Conservation (phyloP, 2,329 filamentous ascomycete genomes). For the Botrytis medusae region DNA sequence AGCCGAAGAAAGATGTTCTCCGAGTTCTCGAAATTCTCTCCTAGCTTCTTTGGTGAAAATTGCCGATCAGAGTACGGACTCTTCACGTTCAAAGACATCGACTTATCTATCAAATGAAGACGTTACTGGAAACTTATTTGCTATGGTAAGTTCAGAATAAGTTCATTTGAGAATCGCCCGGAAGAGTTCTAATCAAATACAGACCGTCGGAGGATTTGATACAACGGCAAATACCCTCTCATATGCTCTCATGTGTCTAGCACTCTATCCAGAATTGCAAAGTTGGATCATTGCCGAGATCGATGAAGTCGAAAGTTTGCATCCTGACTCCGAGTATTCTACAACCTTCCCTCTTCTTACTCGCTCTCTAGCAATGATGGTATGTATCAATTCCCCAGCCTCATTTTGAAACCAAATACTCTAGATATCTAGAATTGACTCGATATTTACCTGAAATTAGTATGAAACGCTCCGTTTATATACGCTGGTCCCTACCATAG, state of each 20-base stretch:
- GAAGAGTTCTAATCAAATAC: neutral
- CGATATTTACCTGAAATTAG: neutral
- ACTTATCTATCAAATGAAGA: conserved; percentile 23
- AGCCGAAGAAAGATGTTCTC: conserved; percentile 22
- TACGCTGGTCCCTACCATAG: conserved; percentile 5
- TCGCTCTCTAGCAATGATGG: conserved; percentile 37
- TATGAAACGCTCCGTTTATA: conserved; percentile 14
- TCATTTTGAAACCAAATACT: neutral
- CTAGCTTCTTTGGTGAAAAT: conserved; percentile 8
- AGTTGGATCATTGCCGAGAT: conserved; percentile 54
- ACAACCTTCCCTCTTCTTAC: conserved; percentile 22
- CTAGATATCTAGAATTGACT: neutral
- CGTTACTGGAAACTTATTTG: conserved; percentile 24
- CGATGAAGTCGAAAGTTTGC: neutral
- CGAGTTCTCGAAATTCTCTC: conserved; percentile 21
- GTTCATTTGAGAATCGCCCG: neutral
- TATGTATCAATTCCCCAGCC: conserved; percentile 30
- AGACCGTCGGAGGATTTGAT: conserved; percentile 48
- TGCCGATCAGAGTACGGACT: conserved; percentile 16
- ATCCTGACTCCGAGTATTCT: conserved; percentile 18
- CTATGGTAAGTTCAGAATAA: conserved; percentile 35
- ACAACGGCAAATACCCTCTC: conserved; percentile 52
- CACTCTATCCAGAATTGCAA: conserved; percentile 50
- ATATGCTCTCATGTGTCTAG: conserved; percentile 50
- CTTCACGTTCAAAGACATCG: neutral